Conservation (phyloP, 495 filamentous ascomycete genomes). For the Amphirosellinia nigrospora region DNA sequence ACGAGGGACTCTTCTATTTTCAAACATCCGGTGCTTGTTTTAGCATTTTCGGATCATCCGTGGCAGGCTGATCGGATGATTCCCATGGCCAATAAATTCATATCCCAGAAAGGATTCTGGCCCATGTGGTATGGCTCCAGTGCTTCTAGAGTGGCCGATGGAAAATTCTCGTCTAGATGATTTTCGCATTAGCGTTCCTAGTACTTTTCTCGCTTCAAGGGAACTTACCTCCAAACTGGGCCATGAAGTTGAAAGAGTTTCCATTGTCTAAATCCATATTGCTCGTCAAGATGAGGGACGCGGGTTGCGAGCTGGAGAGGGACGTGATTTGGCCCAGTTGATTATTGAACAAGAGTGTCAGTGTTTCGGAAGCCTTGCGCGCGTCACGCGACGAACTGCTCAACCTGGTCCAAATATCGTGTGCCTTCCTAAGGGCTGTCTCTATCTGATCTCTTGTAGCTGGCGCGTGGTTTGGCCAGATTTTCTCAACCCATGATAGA, state of each 20-base stretch:
- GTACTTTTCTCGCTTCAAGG: neutral
- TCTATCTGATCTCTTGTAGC: slow-evolving; percentile 10
- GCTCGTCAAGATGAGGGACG: neutral
- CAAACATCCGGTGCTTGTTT: neutral
- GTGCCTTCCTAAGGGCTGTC: slow-evolving; percentile 2
- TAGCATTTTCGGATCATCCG: neutral
- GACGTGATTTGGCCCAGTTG: neutral
- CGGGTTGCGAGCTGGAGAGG: neutral
- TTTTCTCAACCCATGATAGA: slow-evolving; percentile 28
- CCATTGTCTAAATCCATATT: slow-evolving; percentile 13
- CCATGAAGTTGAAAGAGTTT: slow-evolving; percentile 7
- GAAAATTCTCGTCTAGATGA: slow-evolving; percentile 1
- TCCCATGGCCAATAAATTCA: slow-evolving; percentile 5
- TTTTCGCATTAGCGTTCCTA: neutral
- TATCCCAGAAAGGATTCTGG: slow-evolving; percentile 4
- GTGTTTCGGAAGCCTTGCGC: slow-evolving; percentile 10
- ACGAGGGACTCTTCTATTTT: neutral
- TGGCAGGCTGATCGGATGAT: neutral
- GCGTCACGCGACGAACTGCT: slow-evolving; percentile 17
- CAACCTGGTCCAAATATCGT: slow-evolving; percentile 15
- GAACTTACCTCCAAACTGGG: slow-evolving; percentile 4
- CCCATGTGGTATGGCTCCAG: neutral
- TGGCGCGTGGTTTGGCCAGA: slow-evolving; percentile 6
- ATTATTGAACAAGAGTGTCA: slow-evolving; percentile 11
- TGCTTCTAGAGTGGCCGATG: neutral